phyloP scores from a whole-genome alignment of 169 alveolate genomes.

The Cryptosporidium sp. region DNA sequence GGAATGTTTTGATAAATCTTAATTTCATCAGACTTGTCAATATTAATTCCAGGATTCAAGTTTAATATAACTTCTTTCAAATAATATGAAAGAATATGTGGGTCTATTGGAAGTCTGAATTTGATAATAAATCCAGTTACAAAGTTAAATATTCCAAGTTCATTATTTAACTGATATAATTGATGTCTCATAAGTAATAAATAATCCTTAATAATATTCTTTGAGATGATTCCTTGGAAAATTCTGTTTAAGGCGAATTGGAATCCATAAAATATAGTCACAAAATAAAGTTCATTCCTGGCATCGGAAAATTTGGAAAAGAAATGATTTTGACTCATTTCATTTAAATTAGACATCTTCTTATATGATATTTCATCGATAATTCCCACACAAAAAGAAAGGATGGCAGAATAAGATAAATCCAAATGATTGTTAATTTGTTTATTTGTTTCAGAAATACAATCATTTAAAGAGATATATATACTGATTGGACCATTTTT shows the following conservation, averaged over 20 bases:
- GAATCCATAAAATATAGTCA: neutral
- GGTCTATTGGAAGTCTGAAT: constrained; percentile 55
- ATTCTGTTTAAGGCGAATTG: neutral
- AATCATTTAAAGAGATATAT: constrained; percentile 10
- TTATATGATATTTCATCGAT: constrained; percentile 17
- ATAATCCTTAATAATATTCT: neutral
- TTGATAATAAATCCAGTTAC: neutral
- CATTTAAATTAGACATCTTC: neutral
- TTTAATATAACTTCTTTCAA: constrained; percentile 16
- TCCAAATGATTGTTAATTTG: neutral
- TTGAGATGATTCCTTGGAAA: constrained; percentile 7
- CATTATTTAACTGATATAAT: constrained; percentile 17
- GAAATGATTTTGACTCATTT: neutral
- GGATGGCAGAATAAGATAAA: constrained; percentile 12
- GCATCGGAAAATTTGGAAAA: neutral
- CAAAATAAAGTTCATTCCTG: constrained; percentile 26
- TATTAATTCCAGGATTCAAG: constrained; percentile 1
- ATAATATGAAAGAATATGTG: constrained; percentile 33
- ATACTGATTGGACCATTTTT: constrained; percentile 3
- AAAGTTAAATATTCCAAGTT: constrained; percentile 29
- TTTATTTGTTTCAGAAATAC: neutral
- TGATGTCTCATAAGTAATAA: constrained; percentile 1
- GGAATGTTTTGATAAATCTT: constrained; percentile 52
- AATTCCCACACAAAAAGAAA: constrained; percentile 28
- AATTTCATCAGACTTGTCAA: constrained; percentile 9